These are phyloP conservation scores for Canavalia gladiata DNA, from an alignment of 306 rosid species.

Conservation along the genomic window DNA sequence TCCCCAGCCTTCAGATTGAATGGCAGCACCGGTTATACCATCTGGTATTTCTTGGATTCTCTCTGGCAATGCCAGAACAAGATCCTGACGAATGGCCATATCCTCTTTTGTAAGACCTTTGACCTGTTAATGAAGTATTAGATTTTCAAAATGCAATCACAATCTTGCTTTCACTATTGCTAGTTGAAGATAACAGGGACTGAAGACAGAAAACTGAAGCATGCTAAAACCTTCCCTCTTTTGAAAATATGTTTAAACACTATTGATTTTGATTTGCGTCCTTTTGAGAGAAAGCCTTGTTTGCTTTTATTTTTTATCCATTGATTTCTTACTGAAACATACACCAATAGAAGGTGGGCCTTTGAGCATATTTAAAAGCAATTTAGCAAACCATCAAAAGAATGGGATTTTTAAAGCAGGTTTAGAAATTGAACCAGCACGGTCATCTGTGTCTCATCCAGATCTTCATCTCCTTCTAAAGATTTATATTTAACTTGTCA, in stretches of 20 bases:
- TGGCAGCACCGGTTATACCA: constrained; percentile 61
- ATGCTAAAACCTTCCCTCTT: constrained; percentile 2
- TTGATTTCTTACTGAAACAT: no score
- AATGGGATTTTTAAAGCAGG: no score
- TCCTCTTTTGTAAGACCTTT: constrained; percentile 84
- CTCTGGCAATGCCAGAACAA: constrained; percentile 72
- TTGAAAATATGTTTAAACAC: not conserved
- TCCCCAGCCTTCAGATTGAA: constrained; percentile 61
- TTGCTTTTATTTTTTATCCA: no score
- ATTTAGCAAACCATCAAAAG: no score
- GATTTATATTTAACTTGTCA: no score
- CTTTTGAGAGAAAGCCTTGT: no score
- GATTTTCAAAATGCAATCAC: constrained; percentile 30
- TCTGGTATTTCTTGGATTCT: constrained; percentile 88
- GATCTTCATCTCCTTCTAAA: no score
- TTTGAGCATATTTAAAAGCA: no score
- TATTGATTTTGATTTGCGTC: not conserved
- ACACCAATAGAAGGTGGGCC: no score
- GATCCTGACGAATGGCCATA: constrained; percentile 63
- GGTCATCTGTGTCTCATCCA: no score
- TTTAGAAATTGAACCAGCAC: no score
- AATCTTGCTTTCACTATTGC: constrained; percentile 6
- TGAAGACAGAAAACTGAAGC: constrained; percentile 19
- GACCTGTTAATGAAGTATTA: constrained; percentile 59
- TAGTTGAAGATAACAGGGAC: constrained; percentile 11